phyloP scores from a whole-genome alignment of 192 early-diverging fungal species.

The Backusella psychrophila region DNA sequence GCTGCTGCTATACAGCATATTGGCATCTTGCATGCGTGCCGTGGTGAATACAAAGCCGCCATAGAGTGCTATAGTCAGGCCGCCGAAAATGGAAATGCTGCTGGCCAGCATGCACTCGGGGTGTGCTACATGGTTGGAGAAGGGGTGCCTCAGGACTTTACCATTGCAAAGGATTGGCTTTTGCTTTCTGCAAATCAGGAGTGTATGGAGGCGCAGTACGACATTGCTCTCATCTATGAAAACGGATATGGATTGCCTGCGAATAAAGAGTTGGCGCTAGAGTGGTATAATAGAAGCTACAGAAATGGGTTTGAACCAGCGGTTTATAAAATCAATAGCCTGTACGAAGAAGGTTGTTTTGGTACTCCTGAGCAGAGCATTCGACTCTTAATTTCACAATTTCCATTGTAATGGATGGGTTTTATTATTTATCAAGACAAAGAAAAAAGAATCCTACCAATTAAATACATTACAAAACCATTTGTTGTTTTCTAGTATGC shows the following conservation, averaged over 20 bases:
- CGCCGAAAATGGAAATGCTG: not conserved
- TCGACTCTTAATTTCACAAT: not conserved
- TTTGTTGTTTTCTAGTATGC: too few species aligned
- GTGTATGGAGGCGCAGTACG: not conserved
- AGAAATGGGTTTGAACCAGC: not conserved
- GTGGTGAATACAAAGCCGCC: not conserved
- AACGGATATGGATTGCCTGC: not conserved
- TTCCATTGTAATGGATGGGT: not conserved
- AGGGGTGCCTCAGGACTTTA: not conserved
- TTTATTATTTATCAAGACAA: too few species aligned
- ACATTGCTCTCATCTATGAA: not conserved
- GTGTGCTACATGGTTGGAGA: not conserved
- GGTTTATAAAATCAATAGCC: not conserved
- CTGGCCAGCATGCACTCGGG: not conserved
- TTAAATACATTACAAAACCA: too few species aligned
- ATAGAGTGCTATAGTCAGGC: not conserved
- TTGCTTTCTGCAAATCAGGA: not conserved
- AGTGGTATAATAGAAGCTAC: not conserved
- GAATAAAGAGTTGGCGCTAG: not conserved
- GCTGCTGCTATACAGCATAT: not conserved
- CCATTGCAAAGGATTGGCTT: not conserved
- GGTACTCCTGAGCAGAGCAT: not conserved
- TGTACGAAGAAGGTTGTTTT: not conserved
- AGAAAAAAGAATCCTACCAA: too few species aligned
- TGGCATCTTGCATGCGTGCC: not conserved